Percentiles rank a stretch among this genome's conserved stretches.
These are phyloP conservation scores for Hyaloscypha bicolor DNA, from an alignment of 495 filamentous ascomycete species.

Conservation along the genomic window DNA sequence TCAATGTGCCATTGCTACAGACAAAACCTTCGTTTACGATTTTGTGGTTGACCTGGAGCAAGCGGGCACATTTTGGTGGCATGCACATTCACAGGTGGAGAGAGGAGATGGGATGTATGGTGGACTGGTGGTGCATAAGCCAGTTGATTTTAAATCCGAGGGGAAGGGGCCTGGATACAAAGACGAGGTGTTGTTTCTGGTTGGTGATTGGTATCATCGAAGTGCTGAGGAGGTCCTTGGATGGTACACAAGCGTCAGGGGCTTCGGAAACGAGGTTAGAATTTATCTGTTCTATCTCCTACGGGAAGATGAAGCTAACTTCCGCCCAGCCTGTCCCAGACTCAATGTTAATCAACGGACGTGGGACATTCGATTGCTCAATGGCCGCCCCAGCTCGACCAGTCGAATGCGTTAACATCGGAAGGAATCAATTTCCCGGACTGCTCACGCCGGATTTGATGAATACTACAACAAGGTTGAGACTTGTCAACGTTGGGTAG, in stretches of 20 bases:
- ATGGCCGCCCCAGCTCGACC: constrained; percentile 51
- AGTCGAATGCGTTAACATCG: constrained; percentile 43
- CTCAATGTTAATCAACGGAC: constrained; percentile 53
- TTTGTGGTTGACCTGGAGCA: constrained; percentile 51
- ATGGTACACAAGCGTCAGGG: constrained; percentile 49
- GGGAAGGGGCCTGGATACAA: constrained; percentile 32
- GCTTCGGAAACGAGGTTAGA: constrained; percentile 44
- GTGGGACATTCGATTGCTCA: constrained; percentile 50
- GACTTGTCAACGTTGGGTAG: constrained; percentile 28
- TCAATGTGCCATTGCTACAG: constrained; percentile 50
- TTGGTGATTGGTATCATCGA: constrained; percentile 59
- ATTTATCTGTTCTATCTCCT: no score
- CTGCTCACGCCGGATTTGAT: neutral
- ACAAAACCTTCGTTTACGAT: constrained; percentile 50
- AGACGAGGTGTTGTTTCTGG: constrained; percentile 45
- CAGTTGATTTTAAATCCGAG: constrained; percentile 4
- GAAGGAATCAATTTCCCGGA: constrained; percentile 9
- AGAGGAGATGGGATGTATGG: constrained; percentile 58
- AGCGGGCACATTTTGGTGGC: constrained; percentile 46
- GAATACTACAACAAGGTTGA: neutral
- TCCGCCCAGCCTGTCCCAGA: constrained; percentile 57
- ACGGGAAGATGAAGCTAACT: no score
- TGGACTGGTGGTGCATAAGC: constrained; percentile 54
- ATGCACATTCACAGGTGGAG: constrained; percentile 42
- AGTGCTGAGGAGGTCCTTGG: constrained; percentile 39